Evolutionary conservation across 768 basidiomycete species (phyloP).

Genomic region (Phlebiopsis flavidoalba): DNA sequence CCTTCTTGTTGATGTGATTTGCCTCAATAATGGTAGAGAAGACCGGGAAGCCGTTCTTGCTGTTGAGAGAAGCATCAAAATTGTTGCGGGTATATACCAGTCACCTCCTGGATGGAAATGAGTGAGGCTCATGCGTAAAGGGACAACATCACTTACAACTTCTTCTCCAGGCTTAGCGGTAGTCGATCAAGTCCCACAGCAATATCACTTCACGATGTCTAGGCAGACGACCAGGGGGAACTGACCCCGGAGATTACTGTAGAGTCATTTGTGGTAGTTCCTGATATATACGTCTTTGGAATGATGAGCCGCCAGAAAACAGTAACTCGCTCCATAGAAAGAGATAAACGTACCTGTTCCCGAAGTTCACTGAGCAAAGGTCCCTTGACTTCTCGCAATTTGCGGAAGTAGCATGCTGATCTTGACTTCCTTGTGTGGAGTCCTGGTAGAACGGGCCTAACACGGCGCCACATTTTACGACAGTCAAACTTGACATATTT

Average conservation of each 20-base stretch:
- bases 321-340: not conserved
- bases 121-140: slow-evolving; percentile 6
- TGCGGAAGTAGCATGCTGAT: slow-evolving; percentile 92
- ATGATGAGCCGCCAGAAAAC: not conserved
- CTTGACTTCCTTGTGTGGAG: slow-evolving; percentile 86
- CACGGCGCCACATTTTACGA: slow-evolving; percentile 86
- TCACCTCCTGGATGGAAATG: slow-evolving; percentile 69
- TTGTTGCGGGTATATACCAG: slow-evolving; percentile 98
- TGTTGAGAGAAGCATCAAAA: slow-evolving; percentile 96
- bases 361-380: slow-evolving; percentile 95
- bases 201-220: slow-evolving; percentile 95
- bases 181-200: slow-evolving; percentile 97
- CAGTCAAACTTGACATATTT: slow-evolving; percentile 99
- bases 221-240: slow-evolving; percentile 95
- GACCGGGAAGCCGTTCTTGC: slow-evolving; percentile 98
- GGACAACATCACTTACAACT: slow-evolving; percentile 54
- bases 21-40: slow-evolving; percentile 98
- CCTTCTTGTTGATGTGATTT: slow-evolving; percentile 98
- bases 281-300: slow-evolving; percentile 90
- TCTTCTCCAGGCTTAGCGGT: slow-evolving; percentile 98
- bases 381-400: slow-evolving; percentile 95
- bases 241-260: slow-evolving; percentile 96
- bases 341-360: slow-evolving; percentile 62
- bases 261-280: slow-evolving; percentile 98
- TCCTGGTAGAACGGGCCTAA: slow-evolving; percentile 98